Base-by-base conservation (phyloP, 352 stramenopile genomes). In the Pythium myriotylum region DNA sequence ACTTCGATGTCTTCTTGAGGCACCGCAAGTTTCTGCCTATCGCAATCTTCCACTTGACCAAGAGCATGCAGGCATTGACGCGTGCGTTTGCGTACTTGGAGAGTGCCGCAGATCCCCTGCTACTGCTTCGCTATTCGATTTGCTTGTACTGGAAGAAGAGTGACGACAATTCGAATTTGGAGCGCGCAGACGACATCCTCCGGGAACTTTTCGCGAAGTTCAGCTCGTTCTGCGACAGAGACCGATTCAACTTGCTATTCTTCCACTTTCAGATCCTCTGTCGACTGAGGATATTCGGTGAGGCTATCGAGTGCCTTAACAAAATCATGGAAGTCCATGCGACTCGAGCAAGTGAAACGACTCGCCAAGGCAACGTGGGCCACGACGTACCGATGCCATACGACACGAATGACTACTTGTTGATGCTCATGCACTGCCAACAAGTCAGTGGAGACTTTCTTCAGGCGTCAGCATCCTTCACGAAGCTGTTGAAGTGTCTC, bases 371-470 rank as follows among this genome's bases (percentile, higher is more conserved):
- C 39, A 46, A 19, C 8, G 37, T 20, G 17, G 17, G 13, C 37
- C 37, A 43, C 2, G 37, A 16, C 19, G 49, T 33, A 1, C 42
- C 54, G 12, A 27, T 29, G 35, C 40, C 56, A 24, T 91, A 88
- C 39, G 73, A 87, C 19, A 27, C 50, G 0, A 48, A 24, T 0
- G 79, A 91, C 48, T 89, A 88, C 47, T 55, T 73, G 7, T 52
- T 91, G 49, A 89, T 91, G 77, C 39, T 88, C 23, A 76, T 88
- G 76, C 74, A 87, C 39, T 84, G 76, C 29, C 82, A 89, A 40
- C 79, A 91, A 42, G 66, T 65, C 4, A 81, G 71, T 39, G 78
- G 79, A 0, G 78, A 91, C 48, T 87, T 78, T 49, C 40, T 84
- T 4, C 62, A 73, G n/a, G 78, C 82, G 27, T 77, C 79, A 1